Percentiles rank a stretch among this genome's conserved stretches.
phyloP scores from a whole-genome alignment of 495 filamentous ascomycete species.

The Xylaria sp. region DNA sequence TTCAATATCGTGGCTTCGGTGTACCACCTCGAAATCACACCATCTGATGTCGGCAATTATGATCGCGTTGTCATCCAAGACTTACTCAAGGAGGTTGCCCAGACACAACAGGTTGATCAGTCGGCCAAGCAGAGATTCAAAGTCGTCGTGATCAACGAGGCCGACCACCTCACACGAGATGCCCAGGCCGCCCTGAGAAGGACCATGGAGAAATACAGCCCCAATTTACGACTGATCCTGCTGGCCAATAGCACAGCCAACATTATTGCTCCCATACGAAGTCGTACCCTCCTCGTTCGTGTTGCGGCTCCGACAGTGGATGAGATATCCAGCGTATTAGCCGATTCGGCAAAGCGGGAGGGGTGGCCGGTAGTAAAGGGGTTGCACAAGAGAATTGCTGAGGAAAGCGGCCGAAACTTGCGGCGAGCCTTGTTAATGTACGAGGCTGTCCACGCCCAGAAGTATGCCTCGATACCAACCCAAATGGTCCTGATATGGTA shows the following conservation, averaged over 20 bases:
- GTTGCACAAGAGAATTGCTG: slow-evolving; percentile 82
- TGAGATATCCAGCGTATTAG: slow-evolving; percentile 82
- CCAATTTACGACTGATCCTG: slow-evolving; percentile 88
- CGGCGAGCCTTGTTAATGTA: slow-evolving; percentile 91
- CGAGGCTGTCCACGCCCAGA: slow-evolving; percentile 95
- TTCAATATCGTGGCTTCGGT: slow-evolving; percentile 97
- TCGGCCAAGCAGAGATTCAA: slow-evolving; percentile 91
- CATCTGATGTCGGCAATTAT: slow-evolving; percentile 95
- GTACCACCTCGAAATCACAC: slow-evolving; percentile 98
- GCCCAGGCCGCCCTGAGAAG: slow-evolving; percentile 93
- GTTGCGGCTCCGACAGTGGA: slow-evolving; percentile 87
- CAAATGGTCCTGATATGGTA: background rate
- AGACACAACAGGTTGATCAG: slow-evolving; percentile 96
- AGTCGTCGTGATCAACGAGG: slow-evolving; percentile 98
- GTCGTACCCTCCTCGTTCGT: slow-evolving; percentile 84
- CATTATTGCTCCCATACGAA: slow-evolving; percentile 95
- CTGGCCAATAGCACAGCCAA: slow-evolving; percentile 94
- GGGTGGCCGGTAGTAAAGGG: slow-evolving; percentile 72
- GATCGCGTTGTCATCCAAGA: slow-evolving; percentile 96
- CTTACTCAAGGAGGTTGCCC: slow-evolving; percentile 94
- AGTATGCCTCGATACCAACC: slow-evolving; percentile 59
- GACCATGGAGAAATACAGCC: slow-evolving; percentile 99
- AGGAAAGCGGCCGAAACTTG: slow-evolving; percentile 91
- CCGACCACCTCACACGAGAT: slow-evolving; percentile 93
- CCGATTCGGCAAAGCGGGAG: slow-evolving; percentile 76